phyloP scores from a whole-genome alignment of 805 yeast species.

The Saccharomycopsis selenospora region DNA sequence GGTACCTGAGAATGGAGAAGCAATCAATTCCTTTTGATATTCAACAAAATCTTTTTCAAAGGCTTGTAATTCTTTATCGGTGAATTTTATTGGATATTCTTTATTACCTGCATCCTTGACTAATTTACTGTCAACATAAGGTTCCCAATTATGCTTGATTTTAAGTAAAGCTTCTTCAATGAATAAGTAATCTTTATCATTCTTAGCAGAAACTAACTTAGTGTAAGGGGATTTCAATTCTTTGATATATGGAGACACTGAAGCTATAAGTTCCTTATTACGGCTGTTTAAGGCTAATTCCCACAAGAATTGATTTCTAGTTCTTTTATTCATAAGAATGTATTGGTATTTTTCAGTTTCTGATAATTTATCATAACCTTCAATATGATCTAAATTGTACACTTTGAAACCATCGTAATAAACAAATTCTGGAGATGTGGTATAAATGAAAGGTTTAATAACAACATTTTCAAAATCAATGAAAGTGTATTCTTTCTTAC shows the following conservation, averaged over 20 bases:
- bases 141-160: slow-evolving; percentile 61
- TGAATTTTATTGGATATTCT: slow-evolving; percentile 54
- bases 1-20: slow-evolving; percentile 80
- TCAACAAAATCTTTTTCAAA: slow-evolving; percentile 52
- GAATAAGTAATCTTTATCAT: slow-evolving; percentile 50
- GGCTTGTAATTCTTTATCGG: slow-evolving; percentile 50
- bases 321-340: slow-evolving; percentile 78
- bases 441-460: slow-evolving; percentile 75
- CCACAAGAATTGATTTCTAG: slow-evolving; percentile 88
- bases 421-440: slow-evolving; percentile 74
- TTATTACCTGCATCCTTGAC: slow-evolving; percentile 33
- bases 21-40: slow-evolving; percentile 60
- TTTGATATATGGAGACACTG: slow-evolving; percentile 78
- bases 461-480: slow-evolving; percentile 79
- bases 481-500: slow-evolving; percentile 40
- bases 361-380: slow-evolving; percentile 56
- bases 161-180: slow-evolving; percentile 63
- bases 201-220: slow-evolving; percentile 52
- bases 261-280: slow-evolving; percentile 61
- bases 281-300: slow-evolving; percentile 65
- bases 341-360: slow-evolving; percentile 74
- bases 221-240: slow-evolving; percentile 57
- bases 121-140: slow-evolving; percentile 51
- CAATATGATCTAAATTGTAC: slow-evolving; percentile 65
- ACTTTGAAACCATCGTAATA: slow-evolving; percentile 86